Evolutionary conservation across 1,139 yeast genomes (phyloP).

Genomic region (Geotrichum cucujoidarum): DNA sequence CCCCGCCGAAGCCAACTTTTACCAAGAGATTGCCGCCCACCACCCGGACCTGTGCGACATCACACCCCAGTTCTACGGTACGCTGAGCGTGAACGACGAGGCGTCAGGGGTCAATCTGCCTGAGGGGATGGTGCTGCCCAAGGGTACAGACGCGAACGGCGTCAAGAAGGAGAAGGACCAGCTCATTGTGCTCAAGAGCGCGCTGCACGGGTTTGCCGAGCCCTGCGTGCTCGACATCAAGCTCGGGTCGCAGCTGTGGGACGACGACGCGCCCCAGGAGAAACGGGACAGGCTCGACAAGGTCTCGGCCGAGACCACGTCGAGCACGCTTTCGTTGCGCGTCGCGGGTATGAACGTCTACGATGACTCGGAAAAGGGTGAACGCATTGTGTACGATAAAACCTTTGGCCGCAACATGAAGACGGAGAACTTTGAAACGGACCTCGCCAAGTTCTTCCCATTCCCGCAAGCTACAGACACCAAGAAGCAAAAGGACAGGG

Average conservation of each 20-base stretch:
- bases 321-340: conserved; percentile 68
- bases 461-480: conserved; percentile 11
- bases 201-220: conserved; percentile 43
- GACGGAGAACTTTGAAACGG: conserved; percentile 43
- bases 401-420: conserved; percentile 62
- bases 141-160: conserved; percentile 16
- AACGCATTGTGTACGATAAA: conserved; percentile 54
- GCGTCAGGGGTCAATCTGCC: not conserved
- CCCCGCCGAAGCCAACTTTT: conserved; percentile 67
- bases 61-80: conserved; percentile 43
- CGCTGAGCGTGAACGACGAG: conserved; percentile 27
- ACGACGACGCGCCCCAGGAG: conserved; percentile 52
- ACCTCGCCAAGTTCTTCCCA: conserved; percentile 51
- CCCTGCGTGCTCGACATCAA: conserved; percentile 84
- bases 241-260: conserved; percentile 68
- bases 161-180: conserved; percentile 17
- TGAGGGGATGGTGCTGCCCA: conserved; percentile 6
- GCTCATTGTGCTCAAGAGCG: conserved; percentile 16
- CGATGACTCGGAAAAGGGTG: conserved; percentile 24
- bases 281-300: conserved; percentile 56
- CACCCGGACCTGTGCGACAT: conserved; percentile 27
- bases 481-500: conserved; percentile 36
- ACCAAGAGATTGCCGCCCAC: conserved; percentile 37
- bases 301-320: conserved; percentile 70
- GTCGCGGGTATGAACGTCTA: conserved; percentile 83